Percentiles rank a stretch among this genome's conserved stretches.
These are phyloP conservation scores for Oryza punctata DNA, from an alignment of 176 grass and related monocot species.

Conservation along the genomic window DNA sequence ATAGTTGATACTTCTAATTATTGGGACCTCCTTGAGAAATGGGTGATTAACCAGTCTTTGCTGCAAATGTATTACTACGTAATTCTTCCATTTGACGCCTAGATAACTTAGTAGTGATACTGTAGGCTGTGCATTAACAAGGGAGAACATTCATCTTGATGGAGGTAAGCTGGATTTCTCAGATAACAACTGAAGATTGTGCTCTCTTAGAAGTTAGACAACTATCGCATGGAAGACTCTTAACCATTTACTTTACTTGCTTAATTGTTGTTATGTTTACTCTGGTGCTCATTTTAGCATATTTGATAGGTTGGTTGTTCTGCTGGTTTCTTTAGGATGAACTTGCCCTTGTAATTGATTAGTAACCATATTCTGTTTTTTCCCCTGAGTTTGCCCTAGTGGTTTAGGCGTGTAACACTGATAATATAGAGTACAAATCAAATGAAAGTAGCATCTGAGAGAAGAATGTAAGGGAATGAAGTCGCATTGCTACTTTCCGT, in stretches of 20 bases:
- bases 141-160: background rate
- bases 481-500: background rate
- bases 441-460: background rate
- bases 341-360: background rate
- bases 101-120: background rate
- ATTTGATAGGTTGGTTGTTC: background rate
- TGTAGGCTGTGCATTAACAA: constrained; percentile 2
- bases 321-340: constrained; percentile 17
- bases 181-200: background rate
- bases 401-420: background rate
- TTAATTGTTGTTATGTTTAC: background rate
- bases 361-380: background rate
- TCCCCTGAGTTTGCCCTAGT: constrained; percentile 1
- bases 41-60: background rate
- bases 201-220: background rate
- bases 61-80: background rate
- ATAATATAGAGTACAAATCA: background rate
- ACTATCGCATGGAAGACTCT: background rate
- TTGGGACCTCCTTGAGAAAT: background rate
- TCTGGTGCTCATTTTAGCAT: background rate
- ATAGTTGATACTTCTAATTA: background rate
- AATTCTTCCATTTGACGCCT: background rate
- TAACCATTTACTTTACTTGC: background rate
- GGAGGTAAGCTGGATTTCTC: background rate
- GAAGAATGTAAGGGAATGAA: constrained; percentile 23